Conservation (phyloP, 2,329 filamentous ascomycete species). For the Sclerotinia nivalis region DNA sequence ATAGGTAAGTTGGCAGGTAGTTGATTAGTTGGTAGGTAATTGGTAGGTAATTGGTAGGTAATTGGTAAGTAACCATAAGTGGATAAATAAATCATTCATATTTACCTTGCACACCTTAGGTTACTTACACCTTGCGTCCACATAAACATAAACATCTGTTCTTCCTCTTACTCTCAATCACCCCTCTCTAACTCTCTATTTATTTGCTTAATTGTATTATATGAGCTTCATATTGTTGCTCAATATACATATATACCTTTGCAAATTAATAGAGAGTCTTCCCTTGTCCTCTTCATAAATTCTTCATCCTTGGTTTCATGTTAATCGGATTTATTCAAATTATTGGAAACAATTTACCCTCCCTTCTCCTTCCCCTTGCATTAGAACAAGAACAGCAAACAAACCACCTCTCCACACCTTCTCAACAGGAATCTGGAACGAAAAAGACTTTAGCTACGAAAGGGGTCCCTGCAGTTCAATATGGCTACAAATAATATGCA, state of each 20-base stretch:
- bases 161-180: not conserved
- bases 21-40: too few species aligned
- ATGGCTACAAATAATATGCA: constrained; percentile 89
- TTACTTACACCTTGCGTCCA: too few species aligned
- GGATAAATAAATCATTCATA: too few species aligned
- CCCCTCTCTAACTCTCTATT: not conserved
- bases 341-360: not conserved
- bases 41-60: too few species aligned
- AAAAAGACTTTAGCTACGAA: not conserved
- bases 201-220: not conserved
- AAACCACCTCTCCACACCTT: constrained; percentile 1
- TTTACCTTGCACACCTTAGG: too few species aligned
- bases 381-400: not conserved
- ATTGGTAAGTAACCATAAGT: too few species aligned
- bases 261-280: not conserved
- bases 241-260: not conserved
- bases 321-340: constrained; percentile 3
- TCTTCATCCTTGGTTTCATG: not conserved
- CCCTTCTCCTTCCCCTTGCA: constrained; percentile 8
- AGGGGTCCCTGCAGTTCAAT: constrained; percentile 30
- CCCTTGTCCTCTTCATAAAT: too few species aligned
- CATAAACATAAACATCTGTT: too few species aligned
- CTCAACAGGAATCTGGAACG: constrained; percentile 6
- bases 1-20: too few species aligned
- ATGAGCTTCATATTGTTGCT: not conserved